Evolutionary conservation across 2,329 filamentous ascomycete species (phyloP).

Genomic region (Fusarium equiseti): DNA sequence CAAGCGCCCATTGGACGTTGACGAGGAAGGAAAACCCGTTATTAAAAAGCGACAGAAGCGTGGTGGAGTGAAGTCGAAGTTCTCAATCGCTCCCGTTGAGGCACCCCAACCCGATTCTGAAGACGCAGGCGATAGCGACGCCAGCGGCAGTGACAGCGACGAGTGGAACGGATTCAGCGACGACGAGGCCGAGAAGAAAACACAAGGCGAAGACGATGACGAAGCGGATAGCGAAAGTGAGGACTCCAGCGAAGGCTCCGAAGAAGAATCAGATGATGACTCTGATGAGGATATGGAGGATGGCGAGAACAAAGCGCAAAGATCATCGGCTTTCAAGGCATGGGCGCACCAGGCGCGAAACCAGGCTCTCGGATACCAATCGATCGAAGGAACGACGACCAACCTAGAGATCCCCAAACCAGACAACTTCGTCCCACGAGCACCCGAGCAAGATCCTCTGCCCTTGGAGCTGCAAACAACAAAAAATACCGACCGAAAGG

Average conservation of each 20-base stretch:
- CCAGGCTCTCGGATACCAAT: constrained; percentile 77
- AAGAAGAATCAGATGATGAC: constrained; percentile 51
- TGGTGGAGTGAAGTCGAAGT: constrained; percentile 69
- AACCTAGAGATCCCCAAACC: constrained; percentile 66
- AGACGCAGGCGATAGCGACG: constrained; percentile 24
- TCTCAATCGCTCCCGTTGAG: constrained; percentile 59
- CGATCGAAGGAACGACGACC: constrained; percentile 58
- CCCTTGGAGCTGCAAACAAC: constrained; percentile 74
- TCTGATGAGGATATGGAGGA: constrained; percentile 50
- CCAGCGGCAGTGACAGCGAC: constrained; percentile 53
- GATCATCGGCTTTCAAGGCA: constrained; percentile 82
- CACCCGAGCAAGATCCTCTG: constrained; percentile 76
- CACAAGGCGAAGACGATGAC: constrained; percentile 44
- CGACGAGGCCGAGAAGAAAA: constrained; percentile 52
- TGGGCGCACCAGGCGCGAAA: constrained; percentile 93
- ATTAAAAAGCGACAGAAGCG: constrained; percentile 85
- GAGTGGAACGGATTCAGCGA: constrained; percentile 74
- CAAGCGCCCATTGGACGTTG: constrained; percentile 86
- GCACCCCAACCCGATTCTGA: constrained; percentile 50
- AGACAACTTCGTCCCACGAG: constrained; percentile 74
- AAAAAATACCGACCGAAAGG: constrained; percentile 73
- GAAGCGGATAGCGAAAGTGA: constrained; percentile 45
- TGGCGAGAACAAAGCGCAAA: constrained; percentile 51
- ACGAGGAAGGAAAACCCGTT: constrained; percentile 82
- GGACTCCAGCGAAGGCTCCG: constrained; percentile 42